Base-by-base conservation (phyloP, 2,329 filamentous ascomycete genomes). In the Talaromyces sp. region DNA sequence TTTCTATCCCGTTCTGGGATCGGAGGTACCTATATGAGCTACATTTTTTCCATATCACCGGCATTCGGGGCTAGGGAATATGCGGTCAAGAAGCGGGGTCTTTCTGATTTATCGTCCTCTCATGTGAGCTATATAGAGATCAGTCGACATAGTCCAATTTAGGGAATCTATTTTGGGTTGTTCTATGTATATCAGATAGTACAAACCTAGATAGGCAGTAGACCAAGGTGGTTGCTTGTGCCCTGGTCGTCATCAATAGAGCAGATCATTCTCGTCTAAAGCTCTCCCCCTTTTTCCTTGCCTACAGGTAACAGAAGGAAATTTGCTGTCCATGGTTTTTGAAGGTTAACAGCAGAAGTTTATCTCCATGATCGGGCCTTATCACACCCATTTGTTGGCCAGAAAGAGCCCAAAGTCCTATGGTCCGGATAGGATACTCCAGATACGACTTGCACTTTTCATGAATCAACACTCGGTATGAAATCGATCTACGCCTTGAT, bases 41-140 rank as follows among this genome's bases (percentile, higher is more conserved):
- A 5, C 31, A 22, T 29, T 53, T 56, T 19, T 36, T 8, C 19
- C 17, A 38, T 56, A 36, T 19, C n/a, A 56, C 19, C 31, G 31
- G 31, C 19, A 38, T 38, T 56, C 22, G 25, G 25, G 5, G 11
- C 53, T 36, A 56, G 31, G 31, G n/a, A 7, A 54, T 38, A 15
- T 56, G 53, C 31, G 31, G 53, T 38, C n/a, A 36, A 56, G 53
- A 36, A 36, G 53, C 53, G 53, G 53, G 53, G 53, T 56, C n/a
- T 56, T 56, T 38, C 11, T 56, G 31, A 19, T 56, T 38, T 56
- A 54, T 56, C 6, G 38, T 56, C 53, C 6, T 25, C n/a, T 17
- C 13, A 13, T 36, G 27, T 36, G 53, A 36, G 31, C 31, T 22
- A 25, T 22, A 56, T 8, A 29, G 25, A 29, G 15, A 11, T 53